Evolutionary conservation across 2,329 filamentous ascomycete species (phyloP).

Genomic region (Diaporthe sp.): DNA sequence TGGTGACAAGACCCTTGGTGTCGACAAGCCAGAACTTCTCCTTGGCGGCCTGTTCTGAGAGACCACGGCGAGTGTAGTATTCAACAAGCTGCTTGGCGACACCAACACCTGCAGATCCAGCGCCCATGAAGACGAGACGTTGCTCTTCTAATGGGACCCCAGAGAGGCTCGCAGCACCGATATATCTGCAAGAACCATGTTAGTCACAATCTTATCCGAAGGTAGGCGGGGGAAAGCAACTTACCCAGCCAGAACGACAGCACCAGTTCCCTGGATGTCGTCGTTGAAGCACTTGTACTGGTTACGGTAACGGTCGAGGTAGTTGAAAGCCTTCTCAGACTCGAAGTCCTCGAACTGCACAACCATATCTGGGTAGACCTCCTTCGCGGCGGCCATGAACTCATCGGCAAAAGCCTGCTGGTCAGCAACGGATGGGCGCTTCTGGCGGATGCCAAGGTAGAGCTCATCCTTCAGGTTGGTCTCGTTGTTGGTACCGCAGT

Average conservation of each 20-base stretch:
- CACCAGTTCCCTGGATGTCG: slow-evolving; percentile 97
- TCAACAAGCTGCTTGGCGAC: slow-evolving; percentile 98
- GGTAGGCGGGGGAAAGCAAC: slow-evolving; percentile 45
- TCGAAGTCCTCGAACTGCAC: slow-evolving; percentile 99
- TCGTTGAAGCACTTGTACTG: slow-evolving; percentile 98
- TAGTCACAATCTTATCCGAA: slow-evolving; percentile 56
- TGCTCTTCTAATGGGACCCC: slow-evolving; percentile 90
- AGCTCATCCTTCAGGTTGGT: slow-evolving; percentile 77
- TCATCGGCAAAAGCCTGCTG: slow-evolving; percentile 96
- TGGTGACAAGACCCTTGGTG: slow-evolving; percentile 94
- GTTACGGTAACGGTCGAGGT: slow-evolving; percentile 89
- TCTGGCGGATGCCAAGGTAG: slow-evolving; percentile 90
- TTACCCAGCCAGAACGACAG: slow-evolving; percentile 89
- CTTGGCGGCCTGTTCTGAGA: slow-evolving; percentile 88
- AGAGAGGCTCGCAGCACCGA: slow-evolving; percentile 84
- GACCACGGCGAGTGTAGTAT: slow-evolving; percentile 93
- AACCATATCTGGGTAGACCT: slow-evolving; percentile 75
- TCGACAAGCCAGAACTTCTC: slow-evolving; percentile 98
- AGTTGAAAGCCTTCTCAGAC: slow-evolving; percentile 90
- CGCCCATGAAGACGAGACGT: slow-evolving; percentile 94
- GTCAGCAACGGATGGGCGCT: slow-evolving; percentile 81
- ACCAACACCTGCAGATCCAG: slow-evolving; percentile 94
- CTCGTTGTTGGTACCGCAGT: slow-evolving; percentile 77
- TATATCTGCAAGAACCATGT: slow-evolving; percentile 68
- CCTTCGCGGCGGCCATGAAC: slow-evolving; percentile 91